Conservation (phyloP, 441 rosid genomes). For the Populus hybrid region DNA sequence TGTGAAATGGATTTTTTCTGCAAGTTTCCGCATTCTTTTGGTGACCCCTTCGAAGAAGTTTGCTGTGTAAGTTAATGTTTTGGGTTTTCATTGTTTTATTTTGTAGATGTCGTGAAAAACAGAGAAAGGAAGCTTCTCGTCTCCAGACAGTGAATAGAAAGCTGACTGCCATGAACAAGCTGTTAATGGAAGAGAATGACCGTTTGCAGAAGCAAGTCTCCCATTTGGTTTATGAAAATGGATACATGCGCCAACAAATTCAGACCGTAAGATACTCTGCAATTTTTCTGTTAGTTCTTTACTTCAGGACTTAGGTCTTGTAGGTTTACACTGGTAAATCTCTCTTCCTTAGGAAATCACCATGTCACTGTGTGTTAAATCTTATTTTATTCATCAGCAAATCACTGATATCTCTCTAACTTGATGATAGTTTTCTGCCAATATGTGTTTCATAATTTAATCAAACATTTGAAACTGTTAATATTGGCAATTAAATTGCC, state of each 20-base stretch:
- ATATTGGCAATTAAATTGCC: not conserved
- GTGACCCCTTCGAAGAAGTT: not conserved
- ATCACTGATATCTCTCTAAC: no score
- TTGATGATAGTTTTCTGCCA: no score
- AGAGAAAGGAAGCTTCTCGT: conserved; percentile 91
- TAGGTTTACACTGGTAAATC: no score
- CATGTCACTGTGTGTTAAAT: no score
- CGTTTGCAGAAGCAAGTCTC: conserved; percentile 97
- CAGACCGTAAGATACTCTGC: conserved; percentile 42
- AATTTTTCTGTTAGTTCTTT: not conserved
- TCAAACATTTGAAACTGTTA: no score
- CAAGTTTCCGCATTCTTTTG: not conserved
- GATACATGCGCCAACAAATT: conserved; percentile 71
- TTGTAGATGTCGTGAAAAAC: conserved; percentile 86
- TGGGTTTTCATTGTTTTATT: not conserved
- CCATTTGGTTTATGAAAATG: conserved; percentile 85
- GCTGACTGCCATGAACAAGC: conserved; percentile 86
- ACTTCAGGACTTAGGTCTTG: no score
- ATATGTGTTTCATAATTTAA: no score
- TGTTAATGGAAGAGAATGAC: conserved; percentile 96
- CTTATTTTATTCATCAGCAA: no score
- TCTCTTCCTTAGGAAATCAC: no score
- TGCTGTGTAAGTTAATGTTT: not conserved
- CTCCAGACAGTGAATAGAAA: conserved; percentile 86
- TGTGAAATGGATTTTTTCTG: not conserved